These are phyloP conservation scores for Magnusiomyces fungicola DNA, from an alignment of 1,139 yeast species.

Conservation along the genomic window DNA sequence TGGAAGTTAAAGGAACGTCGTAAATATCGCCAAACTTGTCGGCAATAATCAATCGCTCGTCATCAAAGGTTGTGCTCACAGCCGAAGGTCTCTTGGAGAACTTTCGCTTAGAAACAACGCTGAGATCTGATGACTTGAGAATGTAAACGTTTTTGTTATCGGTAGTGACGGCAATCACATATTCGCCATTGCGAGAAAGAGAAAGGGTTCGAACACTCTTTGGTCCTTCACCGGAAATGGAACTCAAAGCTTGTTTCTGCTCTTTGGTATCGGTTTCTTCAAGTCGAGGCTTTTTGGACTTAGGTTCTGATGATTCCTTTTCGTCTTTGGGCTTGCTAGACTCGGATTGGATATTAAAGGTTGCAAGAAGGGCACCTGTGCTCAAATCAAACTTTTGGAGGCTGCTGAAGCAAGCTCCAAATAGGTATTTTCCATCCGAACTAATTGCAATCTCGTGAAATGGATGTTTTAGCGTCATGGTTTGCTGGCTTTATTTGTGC, in stretches of 20 bases:
- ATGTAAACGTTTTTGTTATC: conserved; percentile 65
- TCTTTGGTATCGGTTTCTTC: conserved; percentile 7
- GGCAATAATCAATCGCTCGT: conserved; percentile 55
- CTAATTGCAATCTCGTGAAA: conserved; percentile 19
- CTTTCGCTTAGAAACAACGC: conserved; percentile 53
- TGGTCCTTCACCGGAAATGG: conserved; percentile 6
- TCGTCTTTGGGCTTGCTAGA: neutral
- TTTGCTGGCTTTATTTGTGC: neutral
- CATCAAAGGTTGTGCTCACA: conserved; percentile 48
- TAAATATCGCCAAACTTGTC: conserved; percentile 98
- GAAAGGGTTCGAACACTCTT: conserved; percentile 32
- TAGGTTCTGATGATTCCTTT: conserved; percentile 7
- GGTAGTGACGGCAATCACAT: conserved; percentile 66
- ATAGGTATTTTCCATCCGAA: conserved; percentile 17
- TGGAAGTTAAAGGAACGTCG: conserved; percentile 38
- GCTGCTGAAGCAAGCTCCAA: conserved; percentile 17
- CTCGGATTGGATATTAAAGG: conserved; percentile 7
- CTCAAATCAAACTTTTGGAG: conserved; percentile 16
- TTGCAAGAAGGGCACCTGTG: conserved; percentile 14
- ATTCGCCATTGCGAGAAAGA: conserved; percentile 46
- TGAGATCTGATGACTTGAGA: conserved; percentile 20
- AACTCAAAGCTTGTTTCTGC: neutral
- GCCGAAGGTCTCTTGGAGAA: conserved; percentile 90
- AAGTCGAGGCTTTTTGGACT: conserved; percentile 16
- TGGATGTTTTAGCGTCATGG: conserved; percentile 18